Evolutionary conservation across 805 yeast species (phyloP), one percentile per base, ranked within the genome.

Genomic region (Myxozyma sirexii): DNA sequence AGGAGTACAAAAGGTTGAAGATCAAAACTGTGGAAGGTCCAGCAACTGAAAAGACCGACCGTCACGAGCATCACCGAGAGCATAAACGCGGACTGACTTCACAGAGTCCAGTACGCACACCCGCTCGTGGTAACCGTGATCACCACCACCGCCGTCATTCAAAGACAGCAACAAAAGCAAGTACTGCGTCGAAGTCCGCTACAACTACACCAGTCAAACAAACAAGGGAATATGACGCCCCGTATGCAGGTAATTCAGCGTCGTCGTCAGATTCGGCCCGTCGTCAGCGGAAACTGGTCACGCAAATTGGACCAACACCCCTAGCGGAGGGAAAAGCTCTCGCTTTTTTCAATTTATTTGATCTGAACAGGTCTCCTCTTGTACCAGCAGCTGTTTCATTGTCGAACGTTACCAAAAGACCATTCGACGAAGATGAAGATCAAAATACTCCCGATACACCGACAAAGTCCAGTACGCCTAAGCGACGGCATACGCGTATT

Each of bases 241-340:
- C 64, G 8, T 49, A 47, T 26, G 21, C 33, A 6, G 64, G 49
- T 15, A 42, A 41, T 49, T 56, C 59, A 4, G 54, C 54, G 2
- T 39, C 52, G 2, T 54, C 57, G 31, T 29, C 53, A 10, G 52
- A 59, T 27, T 35, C 55, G 4, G 52, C 21, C 5, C 41, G 56
- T 4, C 46, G 55, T 17, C 31, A 23, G 26, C 50, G 45, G 13
- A 21, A 17, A 17, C 26, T 7, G 8, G 37, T 55, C 8, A 48
- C 62, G 4, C 47, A 41, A 17, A 47, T 66, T 10, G 69, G 69
- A 17, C 69, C 69, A 10, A 66, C 69, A 8, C 69, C 69, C 15
- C 64, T 60, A 26, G 46, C 53, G 2, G 63, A 60, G 15, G 69
- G 68, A 5, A 41, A 55, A 12, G 62, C 62, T 7, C 39, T 66